Evolutionary conservation across 805 yeast species (phyloP), one percentile per base, ranked within the genome.

Genomic region (Yamadazyma takamatsuzukensis): DNA sequence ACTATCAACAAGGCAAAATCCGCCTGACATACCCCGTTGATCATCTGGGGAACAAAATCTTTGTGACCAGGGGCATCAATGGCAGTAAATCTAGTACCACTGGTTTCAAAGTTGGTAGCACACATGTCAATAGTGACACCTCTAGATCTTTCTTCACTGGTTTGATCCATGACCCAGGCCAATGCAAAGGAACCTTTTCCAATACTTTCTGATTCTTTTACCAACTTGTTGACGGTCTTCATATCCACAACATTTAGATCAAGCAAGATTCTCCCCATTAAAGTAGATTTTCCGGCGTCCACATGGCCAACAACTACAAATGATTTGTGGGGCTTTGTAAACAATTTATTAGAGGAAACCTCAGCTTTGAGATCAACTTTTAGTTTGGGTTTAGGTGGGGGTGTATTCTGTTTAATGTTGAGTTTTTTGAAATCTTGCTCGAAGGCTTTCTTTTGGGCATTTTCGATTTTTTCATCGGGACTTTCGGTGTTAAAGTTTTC

Each of bases 121-220:
- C 84, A 79, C 19, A 83, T 76, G 49, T 84, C 94, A 15, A 83
- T 78, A 2, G 94, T 84, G 4, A 84, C 87, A 30, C 94, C 94
- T 30, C 89, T 66, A 6, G 63, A 41, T 43, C 94, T 69, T 56
- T 84, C 94, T 51, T 84, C 93, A 1, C 65, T 56, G 0, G 90
- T 82, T 51, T 83, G 89, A 54, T 84, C 94, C 77, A 85, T 68
- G 23, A 83, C 74, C 94, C 94, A 84, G 1, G 94, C 94, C 30
- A 83, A 64, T 4, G 90, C 85, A 59, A 84, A 84, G 4, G 90
- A 83, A 8, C 80, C 76, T 49, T 85, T 84, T 4, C 94, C 94
- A 2, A 70, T 64, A 28, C 67, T 70, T 23, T 76, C 80, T 19
- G 85, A 74, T 41, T 83, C 88, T 40, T 73, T 73, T 25, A 77